Conservation (phyloP, 106 monocot species). For the Dendrobium catenatum region DNA sequence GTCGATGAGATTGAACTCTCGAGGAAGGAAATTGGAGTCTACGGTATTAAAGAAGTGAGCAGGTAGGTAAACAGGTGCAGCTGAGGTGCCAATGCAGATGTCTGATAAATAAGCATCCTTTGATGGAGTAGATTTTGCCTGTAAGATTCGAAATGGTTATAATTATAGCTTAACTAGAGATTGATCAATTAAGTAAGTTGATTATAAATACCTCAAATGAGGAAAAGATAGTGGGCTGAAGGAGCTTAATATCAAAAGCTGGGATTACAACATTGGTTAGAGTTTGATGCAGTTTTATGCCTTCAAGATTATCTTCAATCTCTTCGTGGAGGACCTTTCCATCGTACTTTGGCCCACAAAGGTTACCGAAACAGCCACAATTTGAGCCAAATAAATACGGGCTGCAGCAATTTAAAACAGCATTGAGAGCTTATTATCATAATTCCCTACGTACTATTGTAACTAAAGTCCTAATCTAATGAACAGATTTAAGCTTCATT, state of each 20-base stretch:
- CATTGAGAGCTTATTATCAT: no score
- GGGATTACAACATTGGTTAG: constrained; percentile 53
- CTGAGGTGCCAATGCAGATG: constrained; percentile 48
- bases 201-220: constrained; percentile 28
- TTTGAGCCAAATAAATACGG: constrained; percentile 4
- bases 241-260: constrained; percentile 45
- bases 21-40: constrained; percentile 7
- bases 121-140: constrained; percentile 11
- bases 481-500: no score
- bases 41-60: constrained; percentile 42
- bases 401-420: not conserved
- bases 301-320: constrained; percentile 23
- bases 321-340: constrained; percentile 40
- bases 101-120: constrained; percentile 39
- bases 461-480: no score
- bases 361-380: not conserved
- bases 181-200: not conserved
- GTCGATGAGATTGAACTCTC: constrained; percentile 44
- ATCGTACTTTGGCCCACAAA: constrained; percentile 46
- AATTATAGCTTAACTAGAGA: not conserved
- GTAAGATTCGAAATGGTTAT: not conserved
- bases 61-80: constrained; percentile 58
- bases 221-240: constrained; percentile 60
- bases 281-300: constrained; percentile 29
- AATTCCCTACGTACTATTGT: no score